Base-by-base conservation (phyloP, 495 filamentous ascomycete genomes). In the Aspergillus heteromorphus region DNA sequence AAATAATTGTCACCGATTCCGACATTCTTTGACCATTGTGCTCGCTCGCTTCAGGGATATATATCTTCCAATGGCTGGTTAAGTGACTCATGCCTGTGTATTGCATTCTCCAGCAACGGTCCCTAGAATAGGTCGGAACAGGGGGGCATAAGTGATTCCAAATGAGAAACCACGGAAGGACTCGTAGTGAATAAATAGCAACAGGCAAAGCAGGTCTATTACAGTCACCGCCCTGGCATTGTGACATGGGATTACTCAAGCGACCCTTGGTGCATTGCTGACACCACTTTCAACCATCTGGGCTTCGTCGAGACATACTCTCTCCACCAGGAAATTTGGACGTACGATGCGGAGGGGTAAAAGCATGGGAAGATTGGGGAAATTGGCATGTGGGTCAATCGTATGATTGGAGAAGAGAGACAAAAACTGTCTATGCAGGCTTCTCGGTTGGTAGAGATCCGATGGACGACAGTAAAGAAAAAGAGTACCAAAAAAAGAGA, bases 171-270 rank as follows among this genome's bases (percentile, higher is more conserved):
- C 51, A 72, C 81, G 79, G 47, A 86, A 91, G 0, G 92, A 92
- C 50, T 90, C 77, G 55, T 86, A 89, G 20, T 81, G 80, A 11
- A 98, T 79, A 51, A 98, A 98, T 1, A 84, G 71, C 0, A 98
- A 66, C 11, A 97, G 80, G 0, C 91, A 87, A 65, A 78, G 75
- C 4, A 81, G 58, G 49, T 82, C 83, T 29, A 85, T 82, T 8
- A 91, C 93, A 3, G 90, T 91, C n/a, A 98, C 83, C 21, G 83
- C 89, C 93, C 93, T 97, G 9, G 90, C 83, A 70, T 93, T 92
- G 54, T 87, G 66, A 20, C 92, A 79, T 49, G 92, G 91, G 55
- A 98, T 88, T 18, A 84, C 68, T 21, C 84, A 72, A 16, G 92
- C 91, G 29, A 96, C 80, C 56, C 79, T 81, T 2, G 93, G 91